Base-by-base conservation (phyloP, 1,284 basidiomycete species). In the Marasmius fiardii region DNA sequence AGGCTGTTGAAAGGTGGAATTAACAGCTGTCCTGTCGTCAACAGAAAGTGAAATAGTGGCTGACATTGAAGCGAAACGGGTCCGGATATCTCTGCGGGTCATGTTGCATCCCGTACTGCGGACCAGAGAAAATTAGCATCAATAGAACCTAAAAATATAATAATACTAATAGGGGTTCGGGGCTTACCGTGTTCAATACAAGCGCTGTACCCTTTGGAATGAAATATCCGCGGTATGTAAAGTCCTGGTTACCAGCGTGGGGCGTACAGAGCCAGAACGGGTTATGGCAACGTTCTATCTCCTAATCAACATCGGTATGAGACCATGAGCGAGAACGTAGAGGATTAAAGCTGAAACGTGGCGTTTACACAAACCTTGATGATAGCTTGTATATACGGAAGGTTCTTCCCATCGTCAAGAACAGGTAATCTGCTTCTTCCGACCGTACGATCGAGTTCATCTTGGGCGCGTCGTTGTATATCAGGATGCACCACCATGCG, bases 191-290 rank as follows among this genome's bases (percentile, higher is more conserved):
- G 56, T 77, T 75, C 21, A 75, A 58, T 10, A 78, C 62, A 11
- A 77, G 47, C 0, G 68, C 70, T 4, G 74, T 71, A 53, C 68
- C 67, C 60, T 74, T 73, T 4, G 74, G 75, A 34, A 76, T 76
- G 60, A 63, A 74, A 57, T 68, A 63, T 16, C 74, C 73, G 26
- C 69, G 63, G 60, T 76, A 76, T 11, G 68, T 69, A 58, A 73
- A 72, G 60, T 76, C 74, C 52, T 72, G 64, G 2, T 64, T 71
- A 14, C 65, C 68, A 41, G 60, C 67, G 58, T 77, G 71, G 3
- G 75, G 73, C 21, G 73, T 74, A 16, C 64, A 73, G 43, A 71
- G 59, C 74, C 74, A 77, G 61, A 75, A 75, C 4, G 74, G 73
- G 43, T 67, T 65, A 58, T 74, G 74, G 7, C 63, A 59, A 3